Evolutionary conservation across 2,329 filamentous ascomycete species (phyloP), one percentile per base, ranked within the genome.

Genomic region (Myotisia sp.): DNA sequence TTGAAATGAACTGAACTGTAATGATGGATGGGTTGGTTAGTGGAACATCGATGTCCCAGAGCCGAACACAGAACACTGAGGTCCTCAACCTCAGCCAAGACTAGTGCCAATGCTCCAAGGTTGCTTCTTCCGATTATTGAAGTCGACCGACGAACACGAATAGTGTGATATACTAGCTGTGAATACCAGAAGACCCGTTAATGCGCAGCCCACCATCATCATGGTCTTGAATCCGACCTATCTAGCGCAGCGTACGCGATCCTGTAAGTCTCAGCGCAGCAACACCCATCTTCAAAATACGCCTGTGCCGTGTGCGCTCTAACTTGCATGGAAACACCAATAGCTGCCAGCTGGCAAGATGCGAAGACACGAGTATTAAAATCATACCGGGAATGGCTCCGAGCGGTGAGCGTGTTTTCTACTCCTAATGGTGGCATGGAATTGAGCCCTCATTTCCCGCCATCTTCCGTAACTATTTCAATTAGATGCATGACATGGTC

Each of bases 161-260:
- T 24, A 10, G 3, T 12, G 16, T 14, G 5, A 14, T 29, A 29
- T 14, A 29, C 27, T 10, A 12, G 6, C 27, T 24, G 22, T 24
- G 22, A 24, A 10, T 9, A 8, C 14, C 14, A 9, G 10, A 12
- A 8, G 9, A 13, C 27, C 8, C 9, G 8, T n/a, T 13, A 8
- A 29, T 29, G 8, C 8, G 8, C 27, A 28, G 22, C 22, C 32
- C 26, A 18, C 37, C 64, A 68, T n/a, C 29, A 32, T 53, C 49
- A 86, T 86, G 81, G 76, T 84, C 59, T 85, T 94, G 64, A 81
- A 85, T 63, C 84, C 87, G 47, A 94, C 87, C 42, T 85, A 86
- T 63, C 83, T 94, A 55, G 87, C 81, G 54, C 74, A 79, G 60
- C 72, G 71, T 62, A 81, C 80, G 62, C 73, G 76, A 59, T 74